Conservation (phyloP, 345 rosid species). For the Eucalyptus erythrocorys region DNA sequence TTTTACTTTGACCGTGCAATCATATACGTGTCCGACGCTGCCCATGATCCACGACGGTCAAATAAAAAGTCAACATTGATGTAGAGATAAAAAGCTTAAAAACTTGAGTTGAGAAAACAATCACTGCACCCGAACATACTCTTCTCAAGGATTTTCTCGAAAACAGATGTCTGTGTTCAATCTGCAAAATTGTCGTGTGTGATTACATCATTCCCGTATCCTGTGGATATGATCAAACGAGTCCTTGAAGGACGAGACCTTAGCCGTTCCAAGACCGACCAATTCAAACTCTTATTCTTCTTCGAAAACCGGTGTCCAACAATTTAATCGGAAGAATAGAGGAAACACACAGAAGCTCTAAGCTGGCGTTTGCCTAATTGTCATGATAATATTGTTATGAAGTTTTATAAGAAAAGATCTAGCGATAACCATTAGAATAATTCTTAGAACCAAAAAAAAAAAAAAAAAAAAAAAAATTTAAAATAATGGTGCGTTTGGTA, state of each 20-base stretch:
- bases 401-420: no score
- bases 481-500: no score
- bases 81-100: no score
- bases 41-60: background rate
- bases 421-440: no score
- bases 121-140: background rate
- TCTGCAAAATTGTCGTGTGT: background rate
- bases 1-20: background rate
- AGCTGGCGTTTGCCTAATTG: background rate
- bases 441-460: no score
- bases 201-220: background rate
- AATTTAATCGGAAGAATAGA: no score
- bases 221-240: background rate
- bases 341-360: background rate
- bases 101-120: no score
- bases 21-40: background rate
- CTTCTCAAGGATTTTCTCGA: background rate
- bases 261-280: background rate
- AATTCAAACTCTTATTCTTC: background rate
- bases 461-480: no score
- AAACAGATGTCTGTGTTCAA: background rate
- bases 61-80: background rate
- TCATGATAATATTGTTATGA: no score
- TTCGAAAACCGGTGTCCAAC: no score
- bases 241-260: background rate